Conservation (phyloP, 768 basidiomycete species). For the Calocybe cyanea region DNA sequence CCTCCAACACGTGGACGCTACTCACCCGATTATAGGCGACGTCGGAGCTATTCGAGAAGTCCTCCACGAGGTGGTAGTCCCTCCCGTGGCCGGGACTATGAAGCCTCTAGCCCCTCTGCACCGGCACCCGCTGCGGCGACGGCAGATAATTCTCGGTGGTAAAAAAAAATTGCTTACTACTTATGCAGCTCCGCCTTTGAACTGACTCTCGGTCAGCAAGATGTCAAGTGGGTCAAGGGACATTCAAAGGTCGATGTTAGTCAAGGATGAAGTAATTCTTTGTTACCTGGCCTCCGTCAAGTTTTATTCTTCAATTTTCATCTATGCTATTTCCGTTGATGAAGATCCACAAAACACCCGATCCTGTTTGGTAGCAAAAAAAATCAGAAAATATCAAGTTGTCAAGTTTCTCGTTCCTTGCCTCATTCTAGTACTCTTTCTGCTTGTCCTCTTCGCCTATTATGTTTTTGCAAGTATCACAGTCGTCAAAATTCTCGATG, state of each 20-base stretch:
- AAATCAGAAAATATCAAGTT: slow-evolving; percentile 62
- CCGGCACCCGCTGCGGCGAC: slow-evolving; percentile 38
- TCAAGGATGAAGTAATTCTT: slow-evolving; percentile 40
- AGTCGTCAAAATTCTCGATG: slow-evolving; percentile 23
- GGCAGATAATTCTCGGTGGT: slow-evolving; percentile 50
- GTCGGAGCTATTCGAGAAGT: slow-evolving; percentile 76
- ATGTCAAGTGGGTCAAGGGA: slow-evolving; percentile 17
- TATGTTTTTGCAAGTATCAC: slow-evolving; percentile 46
- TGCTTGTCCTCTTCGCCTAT: slow-evolving; percentile 39
- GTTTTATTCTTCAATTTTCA: slow-evolving; percentile 28
- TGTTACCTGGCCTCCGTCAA: slow-evolving; percentile 40
- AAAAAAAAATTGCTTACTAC: slow-evolving; percentile 27
- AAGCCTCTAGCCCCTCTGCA: slow-evolving; percentile 25
- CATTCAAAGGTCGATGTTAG: slow-evolving; percentile 35
- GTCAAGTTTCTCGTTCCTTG: slow-evolving; percentile 58
- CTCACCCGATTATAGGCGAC: slow-evolving; percentile 74
- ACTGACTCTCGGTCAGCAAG: slow-evolving; percentile 23
- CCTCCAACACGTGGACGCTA: slow-evolving; percentile 65
- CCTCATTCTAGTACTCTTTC: slow-evolving; percentile 50
- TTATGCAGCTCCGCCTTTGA: slow-evolving; percentile 11
- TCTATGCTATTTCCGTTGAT: slow-evolving; percentile 41
- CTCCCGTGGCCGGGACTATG: slow-evolving; percentile 35
- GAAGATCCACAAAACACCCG: slow-evolving; percentile 41
- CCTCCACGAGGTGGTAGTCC: slow-evolving; percentile 72
- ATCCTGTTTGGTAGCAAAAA: slow-evolving; percentile 49